Conservation (phyloP, 768 basidiomycete genomes). For the Auriscalpium vulgare region DNA sequence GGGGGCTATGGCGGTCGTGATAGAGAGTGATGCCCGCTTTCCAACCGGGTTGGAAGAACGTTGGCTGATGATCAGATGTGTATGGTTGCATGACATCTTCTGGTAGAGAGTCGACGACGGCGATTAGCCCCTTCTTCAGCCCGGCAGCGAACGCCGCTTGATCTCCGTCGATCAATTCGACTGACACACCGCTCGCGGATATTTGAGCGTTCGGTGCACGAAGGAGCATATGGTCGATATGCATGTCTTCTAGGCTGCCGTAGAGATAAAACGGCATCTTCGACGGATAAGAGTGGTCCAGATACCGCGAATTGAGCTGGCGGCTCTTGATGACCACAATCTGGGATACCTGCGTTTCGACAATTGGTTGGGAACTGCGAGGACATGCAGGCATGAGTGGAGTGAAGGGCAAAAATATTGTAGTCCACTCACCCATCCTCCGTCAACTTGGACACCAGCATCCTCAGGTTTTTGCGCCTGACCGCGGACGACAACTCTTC, state of each 20-base stretch:
- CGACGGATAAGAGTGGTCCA: constrained; percentile 24
- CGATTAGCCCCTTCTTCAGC: constrained; percentile 12
- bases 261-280: constrained; percentile 35
- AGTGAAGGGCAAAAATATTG: background rate
- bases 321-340: constrained; percentile 26
- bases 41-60: constrained; percentile 10
- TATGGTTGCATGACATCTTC: constrained; percentile 17
- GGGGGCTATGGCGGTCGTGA: constrained; percentile 3
- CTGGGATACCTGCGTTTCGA: constrained; percentile 16
- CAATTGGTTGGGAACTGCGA: constrained; percentile 3
- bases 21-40: constrained; percentile 9
- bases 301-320: constrained; percentile 21
- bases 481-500: constrained; percentile 9
- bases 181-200: constrained; percentile 10
- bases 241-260: constrained; percentile 21
- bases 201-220: constrained; percentile 18
- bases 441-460: constrained; percentile 10
- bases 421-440: constrained; percentile 1
- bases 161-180: constrained; percentile 7
- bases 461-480: background rate
- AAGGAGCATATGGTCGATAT: constrained; percentile 29
- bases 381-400: background rate
- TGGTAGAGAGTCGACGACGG: constrained; percentile 10
- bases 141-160: constrained; percentile 1
- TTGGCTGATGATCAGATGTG: background rate